Conservation (phyloP, 306 rosid genomes). For the Cucumis cinereus region DNA sequence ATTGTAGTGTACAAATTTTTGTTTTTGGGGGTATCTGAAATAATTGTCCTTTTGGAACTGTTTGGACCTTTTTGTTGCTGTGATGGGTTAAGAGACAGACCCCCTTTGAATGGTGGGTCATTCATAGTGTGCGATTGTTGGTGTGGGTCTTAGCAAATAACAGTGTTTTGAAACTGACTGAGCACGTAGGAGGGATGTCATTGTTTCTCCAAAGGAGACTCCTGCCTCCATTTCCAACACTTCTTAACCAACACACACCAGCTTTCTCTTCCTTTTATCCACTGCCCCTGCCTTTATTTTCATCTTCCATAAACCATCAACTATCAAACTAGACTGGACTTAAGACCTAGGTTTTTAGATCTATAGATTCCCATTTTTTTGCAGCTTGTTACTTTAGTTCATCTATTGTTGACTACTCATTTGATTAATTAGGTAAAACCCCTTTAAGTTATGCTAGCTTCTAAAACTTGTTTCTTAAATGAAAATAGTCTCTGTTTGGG, state of each 20-base stretch:
- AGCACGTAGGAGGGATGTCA: not conserved
- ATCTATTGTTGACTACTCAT: not conserved
- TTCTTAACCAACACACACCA: not conserved
- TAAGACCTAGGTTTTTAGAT: not conserved
- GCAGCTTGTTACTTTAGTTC: not conserved
- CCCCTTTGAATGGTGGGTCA: conserved; percentile 11
- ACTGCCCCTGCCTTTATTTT: not conserved
- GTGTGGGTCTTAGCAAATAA: conserved; percentile 5
- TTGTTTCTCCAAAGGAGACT: conserved; percentile 11
- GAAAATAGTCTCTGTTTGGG: not conserved
- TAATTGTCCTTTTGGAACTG: conserved; percentile 8
- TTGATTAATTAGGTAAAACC: not conserved
- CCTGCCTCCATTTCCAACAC: not conserved
- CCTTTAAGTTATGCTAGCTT: not conserved
- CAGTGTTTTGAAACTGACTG: conserved; percentile 3
- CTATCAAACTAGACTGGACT: not conserved
- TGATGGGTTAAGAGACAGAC: conserved; percentile 7
- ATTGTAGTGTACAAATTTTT: conserved; percentile 7
- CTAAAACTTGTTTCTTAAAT: not conserved
- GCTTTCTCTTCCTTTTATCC: not conserved
- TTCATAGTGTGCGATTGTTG: conserved; percentile 4
- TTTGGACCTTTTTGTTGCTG: conserved; percentile 8
- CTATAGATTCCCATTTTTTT: not conserved
- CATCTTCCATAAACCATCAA: not conserved
- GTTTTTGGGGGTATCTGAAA: conserved; percentile 9